phyloP scores from a whole-genome alignment of 2,329 filamentous ascomycete species.

The Hymenoscyphus infarciens region DNA sequence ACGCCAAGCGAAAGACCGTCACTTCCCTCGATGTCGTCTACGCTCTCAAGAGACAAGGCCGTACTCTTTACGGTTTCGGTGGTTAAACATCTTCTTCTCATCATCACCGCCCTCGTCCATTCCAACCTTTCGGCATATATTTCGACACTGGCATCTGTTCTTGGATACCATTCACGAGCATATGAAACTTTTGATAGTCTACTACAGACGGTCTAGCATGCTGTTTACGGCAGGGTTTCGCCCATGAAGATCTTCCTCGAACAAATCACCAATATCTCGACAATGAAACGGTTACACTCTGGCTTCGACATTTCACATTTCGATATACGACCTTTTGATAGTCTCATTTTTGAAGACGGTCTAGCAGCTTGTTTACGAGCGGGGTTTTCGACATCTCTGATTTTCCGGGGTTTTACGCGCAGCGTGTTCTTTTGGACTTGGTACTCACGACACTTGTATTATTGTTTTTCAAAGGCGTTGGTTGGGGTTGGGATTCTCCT shows the following conservation, averaged over 20 bases:
- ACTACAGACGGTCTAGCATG: constrained; percentile 36
- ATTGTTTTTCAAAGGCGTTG: constrained; percentile 25
- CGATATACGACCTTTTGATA: constrained; percentile 34
- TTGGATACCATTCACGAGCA: constrained; percentile 22
- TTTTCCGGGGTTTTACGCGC: constrained; percentile 24
- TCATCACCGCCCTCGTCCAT: constrained; percentile 20
- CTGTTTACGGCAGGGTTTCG: constrained; percentile 38
- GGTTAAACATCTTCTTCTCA: constrained; percentile 50
- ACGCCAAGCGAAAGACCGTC: constrained; percentile 75
- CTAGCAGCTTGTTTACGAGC: constrained; percentile 38
- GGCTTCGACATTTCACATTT: constrained; percentile 21
- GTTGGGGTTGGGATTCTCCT: constrained; percentile 23
- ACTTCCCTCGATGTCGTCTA: constrained; percentile 63
- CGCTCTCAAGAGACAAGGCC: constrained; percentile 63
- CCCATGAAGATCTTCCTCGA: constrained; percentile 22
- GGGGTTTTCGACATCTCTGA: constrained; percentile 27
- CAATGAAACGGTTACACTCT: constrained; percentile 24
- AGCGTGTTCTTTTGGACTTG: constrained; percentile 18
- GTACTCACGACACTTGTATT: constrained; percentile 16
- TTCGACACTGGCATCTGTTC: constrained; percentile 18
- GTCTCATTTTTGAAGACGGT: constrained; percentile 33
- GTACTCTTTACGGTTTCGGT: constrained; percentile 67
- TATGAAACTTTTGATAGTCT: constrained; percentile 38
- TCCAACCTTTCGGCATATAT: constrained; percentile 24
- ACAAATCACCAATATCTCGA: constrained; percentile 14